phyloP scores from a whole-genome alignment of 495 filamentous ascomycete genomes.

The Neurospora discreta region DNA sequence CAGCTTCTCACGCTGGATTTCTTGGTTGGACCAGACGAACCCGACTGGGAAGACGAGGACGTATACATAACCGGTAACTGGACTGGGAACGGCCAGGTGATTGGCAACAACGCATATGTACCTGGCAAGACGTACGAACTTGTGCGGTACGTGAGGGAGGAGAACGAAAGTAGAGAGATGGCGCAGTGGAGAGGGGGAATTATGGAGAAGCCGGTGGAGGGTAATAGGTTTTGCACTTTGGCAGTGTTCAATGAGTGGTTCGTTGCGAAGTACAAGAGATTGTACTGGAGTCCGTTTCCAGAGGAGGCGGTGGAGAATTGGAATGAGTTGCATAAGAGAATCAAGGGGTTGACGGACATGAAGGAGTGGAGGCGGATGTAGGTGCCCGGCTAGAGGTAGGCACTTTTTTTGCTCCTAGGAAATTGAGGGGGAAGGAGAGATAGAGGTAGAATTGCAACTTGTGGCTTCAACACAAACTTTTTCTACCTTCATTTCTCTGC shows the following conservation, averaged over 20 bases:
- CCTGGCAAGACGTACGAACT: neutral
- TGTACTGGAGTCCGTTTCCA: neutral
- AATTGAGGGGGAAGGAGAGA: slow-evolving; percentile 21
- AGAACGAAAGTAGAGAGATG: neutral
- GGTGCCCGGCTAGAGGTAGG: neutral
- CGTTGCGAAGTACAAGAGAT: neutral
- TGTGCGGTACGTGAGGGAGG: neutral
- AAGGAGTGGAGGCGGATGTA: neutral
- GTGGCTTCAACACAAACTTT: slow-evolving; percentile 51
- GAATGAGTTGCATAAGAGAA: neutral
- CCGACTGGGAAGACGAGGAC: neutral
- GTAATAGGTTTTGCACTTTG: neutral
- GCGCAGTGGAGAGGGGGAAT: neutral
- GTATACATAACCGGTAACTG: neutral
- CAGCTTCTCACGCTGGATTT: neutral
- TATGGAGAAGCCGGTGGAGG: neutral
- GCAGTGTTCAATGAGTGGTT: neutral
- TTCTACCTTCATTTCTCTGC: neutral
- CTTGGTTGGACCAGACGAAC: neutral
- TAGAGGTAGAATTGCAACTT: slow-evolving; percentile 50
- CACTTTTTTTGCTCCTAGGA: too few species aligned
- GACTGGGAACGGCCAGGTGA: neutral
- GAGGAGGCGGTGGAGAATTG: neutral
- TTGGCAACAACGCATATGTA: neutral
- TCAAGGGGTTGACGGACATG: neutral